Evolutionary conservation across 2,329 filamentous ascomycete species (phyloP), one percentile per base, ranked within the genome.

Genomic region (Acrodontium crateriforme): DNA sequence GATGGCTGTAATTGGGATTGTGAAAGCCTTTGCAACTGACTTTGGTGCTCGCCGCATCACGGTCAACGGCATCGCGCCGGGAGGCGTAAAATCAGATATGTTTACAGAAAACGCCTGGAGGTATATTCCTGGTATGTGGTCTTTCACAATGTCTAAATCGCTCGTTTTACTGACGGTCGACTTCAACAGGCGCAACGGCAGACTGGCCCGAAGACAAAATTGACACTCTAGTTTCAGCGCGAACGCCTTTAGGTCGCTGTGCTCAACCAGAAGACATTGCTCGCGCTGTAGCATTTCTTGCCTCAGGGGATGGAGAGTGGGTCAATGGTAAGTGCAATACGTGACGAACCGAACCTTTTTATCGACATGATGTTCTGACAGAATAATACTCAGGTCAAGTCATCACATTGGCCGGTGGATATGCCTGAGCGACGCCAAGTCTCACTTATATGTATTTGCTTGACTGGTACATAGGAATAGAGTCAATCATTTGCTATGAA

Each of bases 81-180:
- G 75, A 31, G 75, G 75, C 23, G 74, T 80, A 59, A 77, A 79
- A 65, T 74, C 65, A 23, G 78, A 83, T 52, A 83, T 83, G 78
- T 83, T 77, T 59, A 65, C 74, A 11, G 42, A 46, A 32, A 47
- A 49, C n/a, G n/a, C 11, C 43, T 45, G 32, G n/a, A 48, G n/a
- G n/a, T n/a, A n/a, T n/a, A n/a, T n/a, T n/a, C n/a, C n/a, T n/a
- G n/a, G n/a, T n/a, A n/a, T n/a, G 48, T 26, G 44, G 42, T 4
- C n/a, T 22, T 4, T 8, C n/a, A 22, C 5, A 5, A 22, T 8
- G n/a, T 22, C 15, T 11, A 10, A 16, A 14, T 4, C 24, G n/a
- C n/a, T 12, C 9, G 9, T 11, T 6, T 30, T 10, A n/a, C 11
- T 12, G 16, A 16, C 15, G 11, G 3, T 9, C 10, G 21, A 30